These are phyloP conservation scores for Colletotrichum tofieldiae DNA, from an alignment of 2,329 filamentous ascomycete genomes.

Conservation along the genomic window DNA sequence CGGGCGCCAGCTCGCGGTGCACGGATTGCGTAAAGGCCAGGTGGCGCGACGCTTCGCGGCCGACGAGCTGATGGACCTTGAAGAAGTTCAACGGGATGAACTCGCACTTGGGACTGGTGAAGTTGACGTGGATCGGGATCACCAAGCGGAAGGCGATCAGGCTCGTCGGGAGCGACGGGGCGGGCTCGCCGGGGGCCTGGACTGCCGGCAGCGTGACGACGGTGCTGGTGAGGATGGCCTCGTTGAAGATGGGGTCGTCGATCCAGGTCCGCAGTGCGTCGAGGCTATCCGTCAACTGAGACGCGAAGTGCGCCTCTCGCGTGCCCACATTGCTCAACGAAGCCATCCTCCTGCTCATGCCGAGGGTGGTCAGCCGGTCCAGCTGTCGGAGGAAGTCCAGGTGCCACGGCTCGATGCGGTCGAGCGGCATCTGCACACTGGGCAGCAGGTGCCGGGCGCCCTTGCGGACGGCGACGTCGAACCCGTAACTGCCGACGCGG, in stretches of 20 bases:
- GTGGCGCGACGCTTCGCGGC: constrained; percentile 68
- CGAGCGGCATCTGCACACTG: constrained; percentile 67
- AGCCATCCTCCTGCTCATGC: constrained; percentile 57
- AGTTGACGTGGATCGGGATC: constrained; percentile 72
- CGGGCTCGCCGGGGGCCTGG: constrained; percentile 42
- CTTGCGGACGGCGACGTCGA: constrained; percentile 74
- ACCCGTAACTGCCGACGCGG: constrained; percentile 67
- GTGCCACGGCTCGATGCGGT: constrained; percentile 69
- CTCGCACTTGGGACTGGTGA: constrained; percentile 66
- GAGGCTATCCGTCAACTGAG: constrained; percentile 61
- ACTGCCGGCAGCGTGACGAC: constrained; percentile 58
- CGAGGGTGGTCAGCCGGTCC: constrained; percentile 59
- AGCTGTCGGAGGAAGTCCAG: constrained; percentile 68
- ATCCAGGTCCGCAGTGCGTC: constrained; percentile 58
- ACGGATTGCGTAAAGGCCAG: constrained; percentile 73
- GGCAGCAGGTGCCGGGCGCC: constrained; percentile 73
- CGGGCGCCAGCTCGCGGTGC: constrained; percentile 72
- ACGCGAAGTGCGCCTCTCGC: constrained; percentile 62
- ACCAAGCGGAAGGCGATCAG: constrained; percentile 74
- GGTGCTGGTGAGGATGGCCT: constrained; percentile 61
- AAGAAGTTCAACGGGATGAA: constrained; percentile 78
- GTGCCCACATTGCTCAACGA: constrained; percentile 55
- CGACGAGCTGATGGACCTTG: constrained; percentile 75
- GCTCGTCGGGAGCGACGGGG: constrained; percentile 47
- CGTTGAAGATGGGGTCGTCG: constrained; percentile 62